A percentile compares a stretch with the other conserved stretches of the same genome.
Evolutionary conservation across 1,284 basidiomycete genomes (phyloP).

Genomic region (Trametes polyzona): DNA sequence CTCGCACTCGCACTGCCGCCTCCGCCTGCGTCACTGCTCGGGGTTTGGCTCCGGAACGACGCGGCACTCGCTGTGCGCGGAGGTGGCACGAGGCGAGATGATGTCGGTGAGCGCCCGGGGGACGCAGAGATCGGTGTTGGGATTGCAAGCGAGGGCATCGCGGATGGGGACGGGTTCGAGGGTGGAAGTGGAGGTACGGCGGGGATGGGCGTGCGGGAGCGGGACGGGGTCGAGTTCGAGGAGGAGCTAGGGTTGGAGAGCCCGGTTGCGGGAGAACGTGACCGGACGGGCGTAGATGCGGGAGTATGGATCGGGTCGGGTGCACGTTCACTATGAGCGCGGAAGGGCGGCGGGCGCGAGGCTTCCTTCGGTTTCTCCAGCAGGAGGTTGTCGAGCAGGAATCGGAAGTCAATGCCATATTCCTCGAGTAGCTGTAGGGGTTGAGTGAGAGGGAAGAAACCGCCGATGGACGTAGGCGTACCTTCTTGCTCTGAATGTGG

Average conservation of each 20-base stretch:
- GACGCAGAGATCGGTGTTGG: conserved; percentile 26
- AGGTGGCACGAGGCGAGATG: conserved; percentile 24
- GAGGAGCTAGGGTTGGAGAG: background rate
- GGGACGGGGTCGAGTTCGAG: conserved; percentile 30
- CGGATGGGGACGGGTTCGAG: conserved; percentile 12
- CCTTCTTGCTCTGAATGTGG: conserved; percentile 80
- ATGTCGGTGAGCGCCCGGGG: conserved; percentile 24
- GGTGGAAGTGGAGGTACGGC: conserved; percentile 29
- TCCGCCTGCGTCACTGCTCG: conserved; percentile 30
- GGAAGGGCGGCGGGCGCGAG: conserved; percentile 40
- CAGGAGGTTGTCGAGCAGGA: conserved; percentile 77
- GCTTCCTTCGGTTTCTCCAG: conserved; percentile 49
- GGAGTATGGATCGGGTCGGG: conserved; percentile 37
- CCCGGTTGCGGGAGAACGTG: conserved; percentile 35
- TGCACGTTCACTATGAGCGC: conserved; percentile 33
- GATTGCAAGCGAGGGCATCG: conserved; percentile 19
- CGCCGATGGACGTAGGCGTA: conserved; percentile 36
- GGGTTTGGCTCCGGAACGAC: conserved; percentile 28
- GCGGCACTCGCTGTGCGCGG: conserved; percentile 27
- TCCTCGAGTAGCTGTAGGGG: conserved; percentile 81
- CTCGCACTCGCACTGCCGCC: no score
- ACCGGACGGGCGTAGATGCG: conserved; percentile 32
- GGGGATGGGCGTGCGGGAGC: conserved; percentile 29
- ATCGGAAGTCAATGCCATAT: conserved; percentile 91
- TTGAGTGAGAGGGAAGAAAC: background rate